These are phyloP conservation scores for Ustilago curta DNA, from an alignment of 1,284 basidiomycete genomes.

Conservation along the genomic window DNA sequence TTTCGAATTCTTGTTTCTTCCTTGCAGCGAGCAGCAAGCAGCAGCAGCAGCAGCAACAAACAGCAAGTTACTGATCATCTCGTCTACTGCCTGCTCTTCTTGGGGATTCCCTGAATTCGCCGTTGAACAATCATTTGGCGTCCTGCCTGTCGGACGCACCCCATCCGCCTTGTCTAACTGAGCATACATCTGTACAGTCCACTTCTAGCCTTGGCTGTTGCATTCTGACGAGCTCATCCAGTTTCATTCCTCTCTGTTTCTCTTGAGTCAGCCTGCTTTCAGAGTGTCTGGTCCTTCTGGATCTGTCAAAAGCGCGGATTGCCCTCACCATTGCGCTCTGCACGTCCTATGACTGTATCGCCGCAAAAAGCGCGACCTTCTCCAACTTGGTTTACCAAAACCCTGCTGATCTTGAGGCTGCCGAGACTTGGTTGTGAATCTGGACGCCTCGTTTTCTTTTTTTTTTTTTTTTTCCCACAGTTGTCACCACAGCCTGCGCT, in stretches of 20 bases:
- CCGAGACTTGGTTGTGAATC: no score
- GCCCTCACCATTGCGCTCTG: conserved; percentile 27
- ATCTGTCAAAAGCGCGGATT: conserved; percentile 2
- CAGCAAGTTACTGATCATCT: conserved; percentile 5
- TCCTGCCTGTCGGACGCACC: background rate
- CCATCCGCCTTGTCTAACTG: background rate
- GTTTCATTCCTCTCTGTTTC: conserved; percentile 1
- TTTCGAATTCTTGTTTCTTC: conserved; percentile 8
- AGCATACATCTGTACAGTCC: no score
- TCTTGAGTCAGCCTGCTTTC: conserved; percentile 39
- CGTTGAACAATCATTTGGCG: background rate
- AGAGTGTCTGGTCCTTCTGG: conserved; percentile 2
- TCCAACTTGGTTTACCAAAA: background rate
- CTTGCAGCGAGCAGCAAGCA: background rate
- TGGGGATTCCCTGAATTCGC: background rate
- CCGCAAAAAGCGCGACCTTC: background rate
- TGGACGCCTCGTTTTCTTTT: conserved; percentile 1
- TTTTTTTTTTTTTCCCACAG: conserved; percentile 4
- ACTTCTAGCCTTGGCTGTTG: no score
- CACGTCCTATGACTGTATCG: conserved; percentile 3
- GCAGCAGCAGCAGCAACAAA: no score
- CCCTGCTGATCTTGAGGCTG: conserved; percentile 11
- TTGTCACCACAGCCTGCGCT: background rate
- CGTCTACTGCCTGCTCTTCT: background rate
- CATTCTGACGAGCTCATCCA: conserved; percentile 9